Evolutionary conservation across 1,139 yeast genomes (phyloP), one percentile per base, ranked within the genome.

Genomic region (Protomyces arabidopsidicola): DNA sequence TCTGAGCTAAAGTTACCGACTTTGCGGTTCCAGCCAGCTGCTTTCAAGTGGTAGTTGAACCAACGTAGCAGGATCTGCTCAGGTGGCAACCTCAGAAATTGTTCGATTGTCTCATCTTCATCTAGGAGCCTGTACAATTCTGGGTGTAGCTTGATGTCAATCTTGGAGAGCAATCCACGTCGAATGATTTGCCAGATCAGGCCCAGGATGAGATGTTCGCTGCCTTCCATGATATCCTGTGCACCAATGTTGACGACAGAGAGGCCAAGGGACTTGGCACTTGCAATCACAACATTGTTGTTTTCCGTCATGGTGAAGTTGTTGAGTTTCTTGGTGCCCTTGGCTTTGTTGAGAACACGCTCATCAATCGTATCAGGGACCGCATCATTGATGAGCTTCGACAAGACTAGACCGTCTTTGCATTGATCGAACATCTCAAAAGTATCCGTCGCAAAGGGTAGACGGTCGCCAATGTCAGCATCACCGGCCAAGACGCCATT

Each of bases 361-460:
- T 98, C 91, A 78, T 93, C 99, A 72, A 93, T 93, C 14, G 98
- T 93, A 60, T 93, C 97, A 9, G 98, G 97, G 45, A 93, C 98
- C 22, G 97, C 90, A 76, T 93, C 98, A 75, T 93, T 93, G 75
- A 95, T 90, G 75, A 93, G 85, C 75, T 90, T 89, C 31, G 97
- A 90, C 66, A 93, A 81, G 31, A 95, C 93, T 72, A 93, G 81
- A 69, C 98, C 98, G 75, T 95, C 98, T 70, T 91, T 63, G 77
- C 97, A 90, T 76, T 93, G 98, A 75, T 93, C 99, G 73, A 93
- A 93, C 67, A 93, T 82, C 77, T 95, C 98, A 79, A 93, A 93
- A 48, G 93, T 87, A 69, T 93, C 96, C 9, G 96, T 86, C 69
- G 96, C 96, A 73, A 93, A 87, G 6, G 99, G 98, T 69, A 93